Evolutionary conservation across 108 stramenopile genomes (phyloP), one percentile per base, ranked within the genome.

Genomic region (Craspedostauros australis): DNA sequence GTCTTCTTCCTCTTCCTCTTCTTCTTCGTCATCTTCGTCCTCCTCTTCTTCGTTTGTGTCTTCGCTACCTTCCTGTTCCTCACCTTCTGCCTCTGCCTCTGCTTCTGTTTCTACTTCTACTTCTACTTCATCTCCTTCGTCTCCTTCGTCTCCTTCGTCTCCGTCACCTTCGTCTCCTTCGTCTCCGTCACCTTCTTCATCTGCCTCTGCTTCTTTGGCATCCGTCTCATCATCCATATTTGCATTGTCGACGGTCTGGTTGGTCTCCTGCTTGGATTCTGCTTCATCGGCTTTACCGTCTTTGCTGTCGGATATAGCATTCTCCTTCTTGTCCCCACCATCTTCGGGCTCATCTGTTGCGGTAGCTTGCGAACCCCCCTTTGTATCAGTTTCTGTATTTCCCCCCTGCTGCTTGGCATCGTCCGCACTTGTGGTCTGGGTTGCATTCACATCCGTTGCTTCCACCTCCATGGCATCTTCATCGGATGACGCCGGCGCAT

Each of bases 1-100:
- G 8, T 64, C 62, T 30, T 68, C 74, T 5, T 47, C 62, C 29
- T 62, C 59, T 24, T 62, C 54, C 20, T 49, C 49, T 0, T 62
- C 60, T 0, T 65, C 59, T 0, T 26, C 57, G 2, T 42, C 54
- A 0, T 53, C 57, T 0, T 57, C 57, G 0, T 65, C 55, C 15
- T 30, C 65, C 19, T 65, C 54, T n/a, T 48, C 48, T 20, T 38
- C 50, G 21, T 37, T 39, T 7, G 37, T 26, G 0, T 60, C 68
- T 22, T 1, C 60, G 2, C n/a, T n/a, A n/a, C 61, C 44, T n/a
- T 23, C 59, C 6, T 59, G 24, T 0, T 26, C 66, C 15, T 59
- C 41, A 0, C 0, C 36, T 7, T 59, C 50, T 20, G 14, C 30
- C 4, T 53, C 58, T n/a, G 45, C 51, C 1, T 37, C 22, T 48